Evolutionary conservation across 2,329 filamentous ascomycete species (phyloP).

Genomic region (Metarhizium robertsii): DNA sequence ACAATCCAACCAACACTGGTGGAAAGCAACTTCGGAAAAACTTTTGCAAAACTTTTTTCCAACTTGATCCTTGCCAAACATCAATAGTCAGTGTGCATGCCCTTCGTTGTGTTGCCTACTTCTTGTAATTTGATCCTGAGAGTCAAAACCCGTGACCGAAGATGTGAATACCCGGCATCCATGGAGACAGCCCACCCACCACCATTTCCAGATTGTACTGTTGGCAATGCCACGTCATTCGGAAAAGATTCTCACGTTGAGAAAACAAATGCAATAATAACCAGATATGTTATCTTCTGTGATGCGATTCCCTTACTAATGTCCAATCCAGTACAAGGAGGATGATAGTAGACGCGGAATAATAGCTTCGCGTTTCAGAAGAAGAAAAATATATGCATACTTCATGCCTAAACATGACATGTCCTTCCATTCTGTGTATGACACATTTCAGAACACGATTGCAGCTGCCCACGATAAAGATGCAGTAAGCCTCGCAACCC

Average conservation of each 20-base stretch:
- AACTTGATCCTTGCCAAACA: background rate
- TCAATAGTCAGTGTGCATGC: background rate
- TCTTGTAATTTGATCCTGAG: background rate
- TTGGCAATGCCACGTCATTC: slow-evolving; percentile 3
- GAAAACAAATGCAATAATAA: background rate
- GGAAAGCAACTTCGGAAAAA: background rate
- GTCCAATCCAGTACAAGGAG: background rate
- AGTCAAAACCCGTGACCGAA: background rate
- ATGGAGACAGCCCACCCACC: background rate
- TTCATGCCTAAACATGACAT: background rate
- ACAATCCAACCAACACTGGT: background rate
- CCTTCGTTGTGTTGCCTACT: background rate
- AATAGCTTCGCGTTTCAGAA: background rate
- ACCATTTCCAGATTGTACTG: background rate
- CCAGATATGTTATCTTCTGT: background rate
- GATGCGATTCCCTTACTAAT: background rate
- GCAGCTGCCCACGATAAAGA: background rate
- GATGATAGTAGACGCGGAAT: background rate
- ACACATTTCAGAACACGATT: background rate
- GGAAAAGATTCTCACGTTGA: background rate
- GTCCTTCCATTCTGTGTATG: background rate
- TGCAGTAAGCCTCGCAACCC: background rate
- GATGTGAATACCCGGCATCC: background rate
- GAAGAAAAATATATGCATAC: background rate
- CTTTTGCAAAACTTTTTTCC: background rate